Evolutionary conservation across 1,139 yeast species (phyloP), one percentile per base, ranked within the genome.

Genomic region (Casaregolazyma lundiana): DNA sequence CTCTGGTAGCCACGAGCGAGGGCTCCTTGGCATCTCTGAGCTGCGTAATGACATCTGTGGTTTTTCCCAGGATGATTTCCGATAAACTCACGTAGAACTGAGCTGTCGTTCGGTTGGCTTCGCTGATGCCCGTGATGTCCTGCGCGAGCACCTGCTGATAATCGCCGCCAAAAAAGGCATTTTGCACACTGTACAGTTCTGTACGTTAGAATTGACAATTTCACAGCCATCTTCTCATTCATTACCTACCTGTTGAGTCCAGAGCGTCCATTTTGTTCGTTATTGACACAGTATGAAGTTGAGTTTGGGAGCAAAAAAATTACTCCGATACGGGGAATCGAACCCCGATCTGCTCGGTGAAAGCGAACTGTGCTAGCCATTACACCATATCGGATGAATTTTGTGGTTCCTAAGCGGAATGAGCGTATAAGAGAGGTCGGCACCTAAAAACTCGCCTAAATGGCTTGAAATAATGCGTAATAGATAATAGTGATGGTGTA

Each of bases 91-190:
- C 59, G 35, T 67, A 59, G 35, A 63, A 60, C 24, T 57, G 55
- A 8, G 70, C 71, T 35, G 58, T 57, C 20, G 54, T 44, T 35
- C 48, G 52, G 45, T 57, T 53, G 36, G 54, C 53, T 15, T 57
- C 56, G 6, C 52, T 60, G 45, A 54, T 52, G 7, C 50, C 46
- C 19, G 60, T 50, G 19, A 60, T 54, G 42, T 64, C 61, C 29
- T 64, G 50, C 15, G 45, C 50, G 15, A 62, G 24, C 9, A 68
- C 73, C 36, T 62, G 59, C 38, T 54, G 53, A 51, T 61, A 69
- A 45, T 68, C 68, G 37, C 72, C 72, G 13, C 69, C 59, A 53
- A 69, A 69, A 54, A 66, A 69, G 20, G 69, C 68, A 53, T 63
- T 64, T 51, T 69, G 69, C 41, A 69, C 58, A 38, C 63, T 53